These are phyloP conservation scores for Metarhizium humberi DNA, from an alignment of 2,329 filamentous ascomycete genomes.

Conservation along the genomic window DNA sequence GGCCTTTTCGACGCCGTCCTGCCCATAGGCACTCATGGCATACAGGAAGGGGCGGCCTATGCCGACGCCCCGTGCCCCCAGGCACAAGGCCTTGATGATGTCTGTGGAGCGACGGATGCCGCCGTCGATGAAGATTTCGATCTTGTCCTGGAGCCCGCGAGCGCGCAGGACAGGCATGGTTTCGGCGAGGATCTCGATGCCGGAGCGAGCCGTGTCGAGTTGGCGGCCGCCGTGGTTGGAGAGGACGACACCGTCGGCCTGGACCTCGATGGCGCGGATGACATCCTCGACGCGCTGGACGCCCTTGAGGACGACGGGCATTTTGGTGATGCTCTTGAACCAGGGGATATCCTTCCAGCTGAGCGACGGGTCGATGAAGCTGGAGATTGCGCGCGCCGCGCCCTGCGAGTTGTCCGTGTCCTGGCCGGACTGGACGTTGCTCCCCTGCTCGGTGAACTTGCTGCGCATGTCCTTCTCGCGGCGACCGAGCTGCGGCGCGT, in stretches of 20 bases:
- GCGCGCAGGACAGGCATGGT: conserved; percentile 79
- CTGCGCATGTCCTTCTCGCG: conserved; percentile 96
- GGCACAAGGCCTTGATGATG: conserved; percentile 87
- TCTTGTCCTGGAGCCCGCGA: conserved; percentile 61
- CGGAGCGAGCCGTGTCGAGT: conserved; percentile 83
- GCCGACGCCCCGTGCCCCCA: conserved; percentile 85
- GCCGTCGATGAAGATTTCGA: conserved; percentile 88
- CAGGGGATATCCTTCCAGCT: conserved; percentile 92
- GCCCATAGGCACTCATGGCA: conserved; percentile 88
- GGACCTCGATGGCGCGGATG: conserved; percentile 69
- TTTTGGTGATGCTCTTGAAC: conserved; percentile 82
- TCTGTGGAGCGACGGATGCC: conserved; percentile 86
- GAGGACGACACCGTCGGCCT: conserved; percentile 82
- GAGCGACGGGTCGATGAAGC: conserved; percentile 91
- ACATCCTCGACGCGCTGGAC: conserved; percentile 96
- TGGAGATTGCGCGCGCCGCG: conserved; percentile 87
- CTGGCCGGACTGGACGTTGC: conserved; percentile 69
- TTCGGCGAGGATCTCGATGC: conserved; percentile 83
- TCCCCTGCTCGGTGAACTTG: conserved; percentile 79
- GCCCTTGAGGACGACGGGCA: conserved; percentile 95
- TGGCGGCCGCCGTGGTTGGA: conserved; percentile 95
- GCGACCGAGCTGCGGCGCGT: conserved; percentile 88
- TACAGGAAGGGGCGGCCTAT: conserved; percentile 93
- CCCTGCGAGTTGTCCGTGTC: conserved; percentile 81
- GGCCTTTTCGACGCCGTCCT: conserved; percentile 78